phyloP scores from a whole-genome alignment of 2,329 filamentous ascomycete species.

The Xylariaceae sp. region DNA sequence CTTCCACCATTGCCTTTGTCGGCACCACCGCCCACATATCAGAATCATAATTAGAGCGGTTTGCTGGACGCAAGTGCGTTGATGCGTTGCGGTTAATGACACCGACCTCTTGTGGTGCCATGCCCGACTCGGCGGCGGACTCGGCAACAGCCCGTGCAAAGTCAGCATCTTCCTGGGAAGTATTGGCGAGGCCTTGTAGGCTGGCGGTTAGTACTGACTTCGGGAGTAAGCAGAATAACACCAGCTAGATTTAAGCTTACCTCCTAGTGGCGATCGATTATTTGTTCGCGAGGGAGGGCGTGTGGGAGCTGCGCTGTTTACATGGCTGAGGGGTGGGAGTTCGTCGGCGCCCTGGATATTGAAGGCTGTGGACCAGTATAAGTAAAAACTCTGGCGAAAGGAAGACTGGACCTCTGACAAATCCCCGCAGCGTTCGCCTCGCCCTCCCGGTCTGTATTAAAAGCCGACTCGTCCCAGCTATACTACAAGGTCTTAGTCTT shows the following conservation, averaged over 20 bases:
- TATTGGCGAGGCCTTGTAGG: constrained; percentile 37
- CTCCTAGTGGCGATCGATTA: constrained; percentile 52
- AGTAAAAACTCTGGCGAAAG: not conserved
- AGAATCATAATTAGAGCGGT: constrained; percentile 50
- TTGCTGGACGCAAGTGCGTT: constrained; percentile 58
- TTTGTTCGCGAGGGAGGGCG: constrained; percentile 59
- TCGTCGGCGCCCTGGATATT: constrained; percentile 52
- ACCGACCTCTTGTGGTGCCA: constrained; percentile 50
- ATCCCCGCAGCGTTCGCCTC: constrained; percentile 41
- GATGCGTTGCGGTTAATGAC: constrained; percentile 39
- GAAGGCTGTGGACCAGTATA: constrained; percentile 42
- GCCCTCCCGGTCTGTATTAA: constrained; percentile 51
- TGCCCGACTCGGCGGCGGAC: constrained; percentile 51
- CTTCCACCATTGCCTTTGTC: constrained; percentile 29
- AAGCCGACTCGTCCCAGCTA: constrained; percentile 53
- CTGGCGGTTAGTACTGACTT: constrained; percentile 26
- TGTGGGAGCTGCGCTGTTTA: constrained; percentile 48
- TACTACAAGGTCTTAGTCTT: constrained; percentile 36
- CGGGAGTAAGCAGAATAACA: constrained; percentile 30
- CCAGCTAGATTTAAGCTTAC: constrained; percentile 48
- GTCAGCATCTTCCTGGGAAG: constrained; percentile 50
- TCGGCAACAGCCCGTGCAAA: constrained; percentile 53
- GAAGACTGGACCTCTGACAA: constrained; percentile 35
- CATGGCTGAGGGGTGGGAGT: constrained; percentile 37
- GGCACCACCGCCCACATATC: constrained; percentile 58